Base-by-base conservation (phyloP, 805 yeast species). In the Brettanomyces custersianus region DNA sequence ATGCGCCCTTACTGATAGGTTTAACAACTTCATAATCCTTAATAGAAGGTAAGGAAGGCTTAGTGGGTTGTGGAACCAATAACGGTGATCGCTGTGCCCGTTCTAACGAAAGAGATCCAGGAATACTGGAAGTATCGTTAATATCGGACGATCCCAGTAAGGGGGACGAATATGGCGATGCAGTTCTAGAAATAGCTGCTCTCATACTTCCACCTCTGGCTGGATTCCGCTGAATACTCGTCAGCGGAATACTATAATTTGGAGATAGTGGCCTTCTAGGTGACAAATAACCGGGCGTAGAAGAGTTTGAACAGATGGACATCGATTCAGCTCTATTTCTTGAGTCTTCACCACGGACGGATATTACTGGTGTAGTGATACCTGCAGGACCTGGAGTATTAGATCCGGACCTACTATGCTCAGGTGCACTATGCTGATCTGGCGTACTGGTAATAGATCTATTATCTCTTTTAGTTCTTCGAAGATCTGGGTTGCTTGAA, bases 1-100 rank as follows among this genome's bases (percentile, higher is more conserved):
- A 92, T 0, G 99, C 98, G 29, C 99, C 98, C 51, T 86, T 84
- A 50, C 95, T 85, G 35, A 92, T 86, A 0, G 98, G 96, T 54
- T 87, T 86, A 38, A 92, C 64, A 21, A 92, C 74, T 48, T 86
- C 95, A 57, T 87, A 92, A 55, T 94, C 97, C 40, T 70, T 73
- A 21, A 90, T 86, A 2, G 85, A 77, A 0, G 94, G 92, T 3
- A 67, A 60, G 0, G 63, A 47, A 0, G 82, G 69, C 41, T 74
- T 73, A 23, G 62, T 58, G 2, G 80, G 68, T 9, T 77, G 71
- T 1, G 90, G 79, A 2, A 84, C 73, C 30, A 87, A 57, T 16
- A 87, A 59, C 0, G 96, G 96, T 0, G 95, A 85, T 22, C 84
- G 54, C 4, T 94, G 95, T 3, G 81, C 77, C 39, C 75, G 77